Conservation (phyloP, 257 asterid species). For the Nicotiana undulata region DNA sequence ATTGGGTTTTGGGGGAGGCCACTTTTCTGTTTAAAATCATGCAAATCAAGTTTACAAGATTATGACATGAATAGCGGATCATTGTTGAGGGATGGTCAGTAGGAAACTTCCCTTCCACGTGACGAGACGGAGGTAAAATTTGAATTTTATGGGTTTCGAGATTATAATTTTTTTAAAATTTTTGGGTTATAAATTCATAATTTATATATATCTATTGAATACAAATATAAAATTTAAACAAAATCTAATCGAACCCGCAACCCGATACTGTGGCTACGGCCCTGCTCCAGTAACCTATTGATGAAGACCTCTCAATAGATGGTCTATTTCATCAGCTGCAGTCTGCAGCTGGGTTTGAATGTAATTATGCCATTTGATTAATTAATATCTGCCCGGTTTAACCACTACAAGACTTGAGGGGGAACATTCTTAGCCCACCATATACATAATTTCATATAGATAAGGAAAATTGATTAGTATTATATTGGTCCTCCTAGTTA, state of each 20-base stretch:
- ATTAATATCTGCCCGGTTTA: too few species aligned
- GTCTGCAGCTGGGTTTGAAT: background rate
- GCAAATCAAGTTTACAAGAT: background rate
- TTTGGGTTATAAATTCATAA: too few species aligned
- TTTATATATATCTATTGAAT: too few species aligned
- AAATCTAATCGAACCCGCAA: too few species aligned
- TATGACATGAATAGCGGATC: background rate
- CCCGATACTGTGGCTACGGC: too few species aligned
- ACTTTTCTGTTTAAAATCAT: background rate
- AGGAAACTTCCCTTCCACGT: background rate
- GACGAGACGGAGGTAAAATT: background rate
- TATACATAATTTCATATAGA: background rate
- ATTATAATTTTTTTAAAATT: too few species aligned
- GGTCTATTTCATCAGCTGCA: background rate
- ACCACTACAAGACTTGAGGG: background rate
- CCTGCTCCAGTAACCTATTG: background rate
- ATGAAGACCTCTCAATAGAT: background rate
- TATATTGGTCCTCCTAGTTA: background rate
- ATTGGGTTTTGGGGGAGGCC: background rate
- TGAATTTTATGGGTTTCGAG: too few species aligned
- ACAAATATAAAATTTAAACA: too few species aligned
- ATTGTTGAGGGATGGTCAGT: background rate
- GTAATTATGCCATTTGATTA: background rate
- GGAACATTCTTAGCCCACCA: background rate
- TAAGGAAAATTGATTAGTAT: background rate